phyloP scores from a whole-genome alignment of 2,329 filamentous ascomycete genomes.

The Phoma sp. region DNA sequence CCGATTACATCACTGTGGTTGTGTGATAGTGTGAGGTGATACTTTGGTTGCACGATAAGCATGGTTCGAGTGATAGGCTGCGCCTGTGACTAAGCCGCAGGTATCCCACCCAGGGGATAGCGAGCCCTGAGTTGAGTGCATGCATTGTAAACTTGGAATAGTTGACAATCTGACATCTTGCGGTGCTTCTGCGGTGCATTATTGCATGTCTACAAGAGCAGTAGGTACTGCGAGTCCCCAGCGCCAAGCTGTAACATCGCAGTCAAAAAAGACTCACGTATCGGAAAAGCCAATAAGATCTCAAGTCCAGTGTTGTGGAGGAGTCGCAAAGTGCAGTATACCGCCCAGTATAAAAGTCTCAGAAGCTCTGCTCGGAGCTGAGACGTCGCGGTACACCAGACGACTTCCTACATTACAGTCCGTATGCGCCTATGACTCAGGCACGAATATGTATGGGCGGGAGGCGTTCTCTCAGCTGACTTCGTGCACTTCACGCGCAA shows the following conservation, averaged over 20 bases:
- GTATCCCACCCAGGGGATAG: conserved; percentile 6
- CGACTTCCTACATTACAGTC: background rate
- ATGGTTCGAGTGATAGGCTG: conserved; percentile 35
- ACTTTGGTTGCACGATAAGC: conserved; percentile 33
- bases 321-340: no score
- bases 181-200: no score
- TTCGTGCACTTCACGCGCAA: conserved; percentile 3
- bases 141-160: no score
- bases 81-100: conserved; percentile 29
- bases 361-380: no score
- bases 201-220: background rate
- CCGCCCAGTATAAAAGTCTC: no score
- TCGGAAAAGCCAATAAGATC: no score
- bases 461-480: conserved; percentile 2
- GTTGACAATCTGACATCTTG: no score
- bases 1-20: conserved; percentile 23
- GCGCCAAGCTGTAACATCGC: no score
- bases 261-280: no score
- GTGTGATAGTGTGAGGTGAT: conserved; percentile 46
- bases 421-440: background rate
- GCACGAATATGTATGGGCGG: background rate
- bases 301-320: no score
- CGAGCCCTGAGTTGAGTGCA: background rate
- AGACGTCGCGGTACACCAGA: no score
- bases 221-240: no score